These are phyloP conservation scores for Debaryomycetaceae sp. DNA, from an alignment of 1,139 yeast genomes.

Conservation along the genomic window DNA sequence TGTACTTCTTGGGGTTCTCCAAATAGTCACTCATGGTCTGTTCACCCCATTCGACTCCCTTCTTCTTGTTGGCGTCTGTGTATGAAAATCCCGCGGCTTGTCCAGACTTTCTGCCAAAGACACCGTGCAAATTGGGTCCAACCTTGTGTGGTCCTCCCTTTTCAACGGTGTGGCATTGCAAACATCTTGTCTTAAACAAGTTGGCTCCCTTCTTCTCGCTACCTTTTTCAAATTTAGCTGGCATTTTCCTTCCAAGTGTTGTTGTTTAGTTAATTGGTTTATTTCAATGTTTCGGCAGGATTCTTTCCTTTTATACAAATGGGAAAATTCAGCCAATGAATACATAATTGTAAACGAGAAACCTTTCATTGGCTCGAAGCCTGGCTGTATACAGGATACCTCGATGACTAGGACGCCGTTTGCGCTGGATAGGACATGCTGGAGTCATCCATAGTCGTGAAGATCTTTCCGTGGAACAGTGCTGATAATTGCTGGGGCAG, in stretches of 20 bases:
- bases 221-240: constrained; percentile 69
- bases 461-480: too few relatives aligned
- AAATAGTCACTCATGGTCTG: constrained; percentile 92
- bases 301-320: constrained; percentile 2
- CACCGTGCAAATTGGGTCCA: constrained; percentile 97
- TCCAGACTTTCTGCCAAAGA: constrained; percentile 91
- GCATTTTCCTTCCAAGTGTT: constrained; percentile 47
- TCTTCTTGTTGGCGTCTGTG: constrained; percentile 98
- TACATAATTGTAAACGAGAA: constrained; percentile 7
- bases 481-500: too few relatives aligned
- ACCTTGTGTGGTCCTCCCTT: constrained; percentile 97
- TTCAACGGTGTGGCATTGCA: constrained; percentile 98
- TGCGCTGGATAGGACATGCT: too few relatives aligned
- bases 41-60: constrained; percentile 84
- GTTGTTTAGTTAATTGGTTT: background rate
- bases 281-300: constrained; percentile 4
- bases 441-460: too few relatives aligned
- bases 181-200: constrained; percentile 97
- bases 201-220: constrained; percentile 97
- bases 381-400: constrained; percentile 4
- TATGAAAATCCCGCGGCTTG: constrained; percentile 88
- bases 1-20: constrained; percentile 99
- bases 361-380: constrained; percentile 4
- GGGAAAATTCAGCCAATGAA: constrained; percentile 3
- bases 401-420: background rate